Evolutionary conservation across 768 basidiomycete genomes (phyloP).

Genomic region (Pisolithus tinctorius): DNA sequence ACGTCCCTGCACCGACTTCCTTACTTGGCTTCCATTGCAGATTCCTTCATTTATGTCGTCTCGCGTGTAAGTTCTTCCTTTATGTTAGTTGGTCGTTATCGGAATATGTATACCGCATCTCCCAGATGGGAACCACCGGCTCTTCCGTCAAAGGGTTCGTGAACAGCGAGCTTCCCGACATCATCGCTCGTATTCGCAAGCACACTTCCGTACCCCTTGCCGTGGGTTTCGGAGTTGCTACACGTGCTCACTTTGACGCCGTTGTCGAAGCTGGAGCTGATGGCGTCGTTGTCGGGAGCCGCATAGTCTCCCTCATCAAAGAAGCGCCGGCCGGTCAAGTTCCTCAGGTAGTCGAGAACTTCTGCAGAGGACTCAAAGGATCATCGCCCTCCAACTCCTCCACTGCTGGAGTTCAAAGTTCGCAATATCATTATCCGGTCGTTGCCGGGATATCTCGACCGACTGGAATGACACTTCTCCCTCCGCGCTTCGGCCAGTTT

Average conservation of each 20-base stretch:
- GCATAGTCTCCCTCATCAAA: slow-evolving; percentile 77
- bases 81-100: not conserved
- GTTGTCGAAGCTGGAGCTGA: slow-evolving; percentile 89
- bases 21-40: slow-evolving; percentile 89
- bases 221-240: slow-evolving; percentile 96
- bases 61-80: slow-evolving; percentile 58
- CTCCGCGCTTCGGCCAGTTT: slow-evolving; percentile 87
- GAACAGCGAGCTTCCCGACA: slow-evolving; percentile 72
- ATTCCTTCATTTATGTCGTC: slow-evolving; percentile 97
- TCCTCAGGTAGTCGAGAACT: slow-evolving; percentile 54
- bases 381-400: slow-evolving; percentile 7
- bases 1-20: slow-evolving; percentile 83
- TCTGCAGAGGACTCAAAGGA: slow-evolving; percentile 63
- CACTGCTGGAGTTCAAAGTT: not conserved
- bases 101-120: not conserved
- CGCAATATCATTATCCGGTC: not conserved
- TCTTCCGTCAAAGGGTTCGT: slow-evolving; percentile 70
- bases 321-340: slow-evolving; percentile 43
- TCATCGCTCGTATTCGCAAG: slow-evolving; percentile 76
- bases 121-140: slow-evolving; percentile 96
- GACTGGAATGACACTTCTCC: slow-evolving; percentile 44
- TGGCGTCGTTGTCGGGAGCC: slow-evolving; percentile 90
- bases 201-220: slow-evolving; percentile 79
- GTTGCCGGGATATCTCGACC: slow-evolving; percentile 12
- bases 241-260: slow-evolving; percentile 78